Evolutionary conservation across 257 asterid species (phyloP), one percentile per base, ranked within the genome.

Genomic region (Coffea canephora): DNA sequence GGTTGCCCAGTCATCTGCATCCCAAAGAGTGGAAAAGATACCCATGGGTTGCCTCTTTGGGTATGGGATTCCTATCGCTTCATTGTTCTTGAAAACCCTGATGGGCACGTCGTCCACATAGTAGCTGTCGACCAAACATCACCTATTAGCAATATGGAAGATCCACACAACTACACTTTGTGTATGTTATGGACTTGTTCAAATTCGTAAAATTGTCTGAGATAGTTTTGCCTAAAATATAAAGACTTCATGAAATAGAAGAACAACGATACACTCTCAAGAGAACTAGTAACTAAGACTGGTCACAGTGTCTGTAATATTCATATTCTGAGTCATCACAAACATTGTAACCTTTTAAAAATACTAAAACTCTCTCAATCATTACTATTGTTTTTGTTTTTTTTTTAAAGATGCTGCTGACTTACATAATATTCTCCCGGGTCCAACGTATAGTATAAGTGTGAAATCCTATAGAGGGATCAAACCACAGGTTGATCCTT

Each of bases 1-100:
- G 0, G 98, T 94, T 0, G 98, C 97, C 98, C 98, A 94, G 49
- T 94, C 98, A 7, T 94, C 97, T 4, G 98, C 98, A 78, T 94
- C 98, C 98, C 98, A 94, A 6, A 94, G 85, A 0, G 98, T 94
- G 16, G 97, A 94, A 74, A 83, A 91, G 1, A 92, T 82, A 52
- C 90, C 93, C 98, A 94, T 94, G 0, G 98, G 91, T 52, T 94
- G 94, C 72, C 52, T 50, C 73, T 86, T 89, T 0, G 97, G 98
- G 91, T 67, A 94, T 19, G 97, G 91, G 3, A 94, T 76, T 18
- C 97, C 97, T 80, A 55, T 81, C 2, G 85, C 96, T 80, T 90
- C 97, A 79, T 94, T 88, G 89, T 94, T 94, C 86, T 90, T 92
- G 93, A 78, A 94, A 1, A 89, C 98, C 79, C 97, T 85, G n/a